Evolutionary conservation across 441 rosid genomes (phyloP), one percentile per base, ranked within the genome.

Genomic region (Viola pubescens): DNA sequence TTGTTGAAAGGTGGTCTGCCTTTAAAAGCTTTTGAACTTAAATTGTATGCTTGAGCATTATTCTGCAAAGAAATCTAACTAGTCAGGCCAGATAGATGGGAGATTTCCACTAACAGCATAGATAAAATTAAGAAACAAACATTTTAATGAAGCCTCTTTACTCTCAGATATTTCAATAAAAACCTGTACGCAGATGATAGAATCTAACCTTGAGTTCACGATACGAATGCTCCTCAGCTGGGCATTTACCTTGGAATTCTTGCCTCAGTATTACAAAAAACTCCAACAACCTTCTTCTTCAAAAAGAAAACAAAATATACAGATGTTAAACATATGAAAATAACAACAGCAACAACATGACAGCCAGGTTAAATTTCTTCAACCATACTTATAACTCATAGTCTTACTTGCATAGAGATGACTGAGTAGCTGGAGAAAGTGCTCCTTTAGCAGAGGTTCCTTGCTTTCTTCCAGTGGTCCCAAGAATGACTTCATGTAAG

Each of bases 391-490:
- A 44, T 68, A 41, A 47, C 49, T 61, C 56, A 44, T 68, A 41
- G 56, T n/a, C 86, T 77, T 83, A 92, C 98, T 92, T 92, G 96
- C 97, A 87, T 63, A 89, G 65, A 65, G 72, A 84, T 71, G 97
- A 84, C 66, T 80, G 80, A 1, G 96, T 87, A 52, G 97, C 82
- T 63, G 85, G 94, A 65, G 77, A 82, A 60, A 80, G 71, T 47
- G 92, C 86, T 63, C 91, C 88, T 82, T 82, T 92, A 39, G 90
- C 76, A 59, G 97, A 89, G 48, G 97, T 82, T 13, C 98, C 98
- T 74, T 87, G 97, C 75, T 89, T 89, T 74, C 96, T 83, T 52
- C 98, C 97, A 0, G 85, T 86, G 49, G 97, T 92, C 64, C 98
- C 98, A 61, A 87, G 96, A 73, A 87, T 61, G 19, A 86, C 98